Percentiles rank a stretch among this genome's conserved stretches.
These are phyloP conservation scores for Spinacia oleracea DNA, from an alignment of 179 eudicot species.

Conservation along the genomic window DNA sequence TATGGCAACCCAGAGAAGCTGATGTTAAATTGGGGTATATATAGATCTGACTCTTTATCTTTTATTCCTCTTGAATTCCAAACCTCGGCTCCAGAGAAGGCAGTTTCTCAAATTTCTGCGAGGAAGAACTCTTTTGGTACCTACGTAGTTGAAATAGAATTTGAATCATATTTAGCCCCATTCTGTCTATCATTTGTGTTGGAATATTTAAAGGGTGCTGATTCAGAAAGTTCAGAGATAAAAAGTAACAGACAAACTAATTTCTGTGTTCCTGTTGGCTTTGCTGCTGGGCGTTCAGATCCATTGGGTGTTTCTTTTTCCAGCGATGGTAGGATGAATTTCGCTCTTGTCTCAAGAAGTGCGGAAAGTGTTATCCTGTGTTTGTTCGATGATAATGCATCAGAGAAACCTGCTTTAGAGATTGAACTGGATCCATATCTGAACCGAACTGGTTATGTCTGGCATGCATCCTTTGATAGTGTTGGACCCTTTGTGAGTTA, in stretches of 20 bases:
- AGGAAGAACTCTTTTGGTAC: conserved; percentile 40
- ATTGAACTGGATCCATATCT: conserved; percentile 89
- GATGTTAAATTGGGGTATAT: conserved; percentile 74
- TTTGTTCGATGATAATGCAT: conserved; percentile 51
- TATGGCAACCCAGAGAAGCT: conserved; percentile 37
- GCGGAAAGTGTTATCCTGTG: conserved; percentile 66
- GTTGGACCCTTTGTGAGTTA: conserved; percentile 57
- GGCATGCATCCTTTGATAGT: conserved; percentile 75
- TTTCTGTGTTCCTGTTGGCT: conserved; percentile 84
- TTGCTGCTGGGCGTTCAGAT: conserved; percentile 69
- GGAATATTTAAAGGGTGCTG: conserved; percentile 35
- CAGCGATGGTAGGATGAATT: conserved; percentile 67
- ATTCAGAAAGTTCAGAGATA: conserved; percentile 35
- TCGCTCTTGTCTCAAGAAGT: conserved; percentile 69
- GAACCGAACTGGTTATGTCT: conserved; percentile 86
- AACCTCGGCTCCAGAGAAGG: conserved; percentile 32
- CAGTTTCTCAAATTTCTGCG: conserved; percentile 50
- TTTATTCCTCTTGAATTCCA: conserved; percentile 57
- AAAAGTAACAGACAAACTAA: conserved; percentile 58
- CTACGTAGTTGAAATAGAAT: conserved; percentile 58
- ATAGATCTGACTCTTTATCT: conserved; percentile 67
- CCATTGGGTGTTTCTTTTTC: conserved; percentile 72
- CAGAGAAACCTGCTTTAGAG: conserved; percentile 67
- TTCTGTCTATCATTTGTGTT: conserved; percentile 71
- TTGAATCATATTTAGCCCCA: conserved; percentile 67